These are phyloP conservation scores for Termitomyces sp. DNA, from an alignment of 768 basidiomycete species.

Conservation along the genomic window DNA sequence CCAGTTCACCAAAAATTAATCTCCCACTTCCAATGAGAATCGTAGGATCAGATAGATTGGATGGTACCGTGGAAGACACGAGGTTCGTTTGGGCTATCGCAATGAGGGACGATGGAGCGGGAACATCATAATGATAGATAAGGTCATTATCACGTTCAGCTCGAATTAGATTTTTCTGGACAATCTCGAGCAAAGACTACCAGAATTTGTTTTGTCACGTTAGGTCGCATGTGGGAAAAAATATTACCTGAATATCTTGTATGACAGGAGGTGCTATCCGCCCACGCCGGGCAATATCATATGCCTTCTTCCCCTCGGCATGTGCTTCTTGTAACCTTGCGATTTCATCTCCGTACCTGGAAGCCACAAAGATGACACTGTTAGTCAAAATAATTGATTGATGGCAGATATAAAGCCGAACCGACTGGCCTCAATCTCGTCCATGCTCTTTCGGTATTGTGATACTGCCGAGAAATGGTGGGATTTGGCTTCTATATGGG, in stretches of 20 bases:
- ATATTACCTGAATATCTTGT: constrained; percentile 71
- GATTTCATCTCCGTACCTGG: constrained; percentile 85
- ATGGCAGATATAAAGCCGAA: constrained; percentile 17
- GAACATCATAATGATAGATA: constrained; percentile 89
- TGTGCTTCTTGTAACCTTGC: constrained; percentile 71
- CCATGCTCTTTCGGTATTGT: constrained; percentile 82
- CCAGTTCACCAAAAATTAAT: constrained; percentile 67
- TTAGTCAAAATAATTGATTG: not conserved
- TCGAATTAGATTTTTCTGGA: constrained; percentile 60
- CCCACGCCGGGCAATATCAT: constrained; percentile 59
- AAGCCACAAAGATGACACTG: not conserved
- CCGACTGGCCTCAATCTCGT: constrained; percentile 78
- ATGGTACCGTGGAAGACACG: constrained; percentile 52
- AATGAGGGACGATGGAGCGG: constrained; percentile 62
- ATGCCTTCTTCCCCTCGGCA: constrained; percentile 60
- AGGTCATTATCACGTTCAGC: constrained; percentile 91
- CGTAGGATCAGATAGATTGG: constrained; percentile 53
- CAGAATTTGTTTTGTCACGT: not conserved
- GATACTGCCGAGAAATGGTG: constrained; percentile 87
- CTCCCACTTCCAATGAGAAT: constrained; percentile 45
- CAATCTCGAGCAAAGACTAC: constrained; percentile 73
- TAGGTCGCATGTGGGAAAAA: not conserved
- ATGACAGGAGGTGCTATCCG: constrained; percentile 58
- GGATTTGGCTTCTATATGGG: constrained; percentile 78
- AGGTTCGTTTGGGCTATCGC: constrained; percentile 61